A percentile compares a stretch with the other conserved stretches of the same genome.
These are phyloP conservation scores for Apiotrichum gamsii DNA, from an alignment of 1,284 basidiomycete genomes.

Conservation along the genomic window DNA sequence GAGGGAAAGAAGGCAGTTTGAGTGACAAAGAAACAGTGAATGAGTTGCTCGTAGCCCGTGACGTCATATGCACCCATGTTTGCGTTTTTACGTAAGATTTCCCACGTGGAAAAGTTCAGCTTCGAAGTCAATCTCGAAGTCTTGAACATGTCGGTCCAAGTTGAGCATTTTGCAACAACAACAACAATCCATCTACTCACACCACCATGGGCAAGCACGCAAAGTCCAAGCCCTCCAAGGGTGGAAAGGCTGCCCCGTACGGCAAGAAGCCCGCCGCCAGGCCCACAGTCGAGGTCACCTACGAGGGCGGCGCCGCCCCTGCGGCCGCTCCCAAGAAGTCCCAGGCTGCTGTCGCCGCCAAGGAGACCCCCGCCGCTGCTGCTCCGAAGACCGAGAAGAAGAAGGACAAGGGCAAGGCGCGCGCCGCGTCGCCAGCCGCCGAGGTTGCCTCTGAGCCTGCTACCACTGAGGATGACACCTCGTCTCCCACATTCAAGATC, in stretches of 20 bases:
- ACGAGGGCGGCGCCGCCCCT: constrained; percentile 21
- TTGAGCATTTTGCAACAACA: no score
- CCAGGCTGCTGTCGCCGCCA: background rate
- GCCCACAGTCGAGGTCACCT: constrained; percentile 37
- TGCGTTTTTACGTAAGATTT: no score
- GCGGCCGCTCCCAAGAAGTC: constrained; percentile 6
- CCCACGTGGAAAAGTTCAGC: no score
- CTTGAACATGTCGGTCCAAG: no score
- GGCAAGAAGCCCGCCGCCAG: constrained; percentile 17
- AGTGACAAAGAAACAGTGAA: no score
- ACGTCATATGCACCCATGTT: no score
- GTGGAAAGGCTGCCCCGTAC: constrained; percentile 6
- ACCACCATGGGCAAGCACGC: constrained; percentile 34
- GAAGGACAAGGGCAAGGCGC: constrained; percentile 14
- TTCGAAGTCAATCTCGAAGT: no score
- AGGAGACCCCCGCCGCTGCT: background rate
- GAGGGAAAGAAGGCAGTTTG: no score
- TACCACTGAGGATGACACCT: background rate
- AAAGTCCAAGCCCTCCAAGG: constrained; percentile 14
- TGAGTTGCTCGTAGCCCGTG: no score
- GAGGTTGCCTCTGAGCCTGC: background rate
- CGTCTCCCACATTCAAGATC: constrained; percentile 63
- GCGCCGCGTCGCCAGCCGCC: constrained; percentile 1
- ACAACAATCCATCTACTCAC: no score
- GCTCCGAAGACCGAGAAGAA: constrained; percentile 23